Conservation (phyloP, 495 filamentous ascomycete genomes). For the Trichoderma orchidacearum region DNA sequence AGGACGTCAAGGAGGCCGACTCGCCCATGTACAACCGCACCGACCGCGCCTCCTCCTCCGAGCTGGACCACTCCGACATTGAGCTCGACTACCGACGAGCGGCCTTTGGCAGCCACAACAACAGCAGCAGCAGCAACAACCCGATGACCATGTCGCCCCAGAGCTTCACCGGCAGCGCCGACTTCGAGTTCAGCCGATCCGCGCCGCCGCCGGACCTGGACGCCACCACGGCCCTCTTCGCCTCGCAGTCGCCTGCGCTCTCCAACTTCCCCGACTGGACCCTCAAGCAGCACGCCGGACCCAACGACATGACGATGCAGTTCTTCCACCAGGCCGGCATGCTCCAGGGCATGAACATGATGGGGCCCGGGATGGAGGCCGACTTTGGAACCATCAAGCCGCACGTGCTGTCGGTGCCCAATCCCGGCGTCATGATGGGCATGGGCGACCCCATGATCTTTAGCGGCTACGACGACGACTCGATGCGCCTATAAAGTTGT, state of each 20-base stretch:
- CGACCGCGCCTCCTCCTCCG: conserved; percentile 37
- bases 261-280: conserved; percentile 2
- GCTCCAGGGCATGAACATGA: conserved; percentile 23
- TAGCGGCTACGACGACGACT: conserved; percentile 19
- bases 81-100: conserved; percentile 31
- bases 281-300: neutral
- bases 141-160: conserved; percentile 30
- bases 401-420: conserved; percentile 26
- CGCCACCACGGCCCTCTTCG: neutral
- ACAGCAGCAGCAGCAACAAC: conserved; percentile 16
- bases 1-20: conserved; percentile 18
- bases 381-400: conserved; percentile 33
- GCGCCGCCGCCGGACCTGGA: conserved; percentile 5
- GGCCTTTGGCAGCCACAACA: conserved; percentile 18
- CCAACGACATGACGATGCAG: conserved; percentile 6
- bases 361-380: conserved; percentile 29
- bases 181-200: conserved; percentile 19
- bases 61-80: conserved; percentile 36
- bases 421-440: conserved; percentile 35
- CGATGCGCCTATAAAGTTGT: conserved; percentile 11
- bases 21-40: conserved; percentile 14
- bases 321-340: conserved; percentile 12
- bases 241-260: neutral
- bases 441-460: conserved; percentile 36
- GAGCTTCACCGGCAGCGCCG: conserved; percentile 25